Base-by-base conservation (phyloP, 2,329 filamentous ascomycete genomes). In the Aspergillus sp. region DNA sequence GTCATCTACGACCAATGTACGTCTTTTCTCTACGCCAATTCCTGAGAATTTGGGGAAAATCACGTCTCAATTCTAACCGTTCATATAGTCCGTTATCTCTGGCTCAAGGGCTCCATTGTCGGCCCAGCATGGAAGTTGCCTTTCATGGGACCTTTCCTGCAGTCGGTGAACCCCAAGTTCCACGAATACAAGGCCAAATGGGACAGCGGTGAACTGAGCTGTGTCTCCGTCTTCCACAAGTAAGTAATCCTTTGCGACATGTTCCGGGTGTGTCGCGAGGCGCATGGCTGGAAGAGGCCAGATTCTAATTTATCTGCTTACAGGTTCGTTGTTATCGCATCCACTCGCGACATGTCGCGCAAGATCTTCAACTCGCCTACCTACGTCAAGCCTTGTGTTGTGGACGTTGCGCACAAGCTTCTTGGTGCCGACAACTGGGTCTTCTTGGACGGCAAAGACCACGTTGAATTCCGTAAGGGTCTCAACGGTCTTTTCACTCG, bases 191-290 rank as follows among this genome's bases (percentile, higher is more conserved):
- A 93, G 76, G 88, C 84, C 62, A 97, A 98, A 83, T 99, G 95
- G 95, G 78, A 84, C 70, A 96, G 92, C 73, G 95, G 91, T 50
- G 89, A 91, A 51, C 83, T 99, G 69, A 97, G 93, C 83, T 99
- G 95, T 74, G 95, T 99, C 63, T 97, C 93, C 2, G 92, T 99
- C 71, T 99, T 99, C 82, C 95, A 99, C 87, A 99, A 98, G 92
- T 96, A 86, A 69, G 87, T 56, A 11, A 5, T 13, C 6, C 10
- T n/a, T 15, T 27, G 52, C 23, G 21, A 21, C 36, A 19, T 25
- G 8, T 39, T 19, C n/a, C 32, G 13, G 32, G 21, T 38, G 13
- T 47, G 25, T 27, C 13, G 23, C 23, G 15, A 30, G 25, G 47
- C n/a, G 15, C 25, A 30, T 30, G 23, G 11, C 3, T 13, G n/a